Conservation (phyloP, 768 basidiomycete species). For the Pleurotus sapidus region DNA sequence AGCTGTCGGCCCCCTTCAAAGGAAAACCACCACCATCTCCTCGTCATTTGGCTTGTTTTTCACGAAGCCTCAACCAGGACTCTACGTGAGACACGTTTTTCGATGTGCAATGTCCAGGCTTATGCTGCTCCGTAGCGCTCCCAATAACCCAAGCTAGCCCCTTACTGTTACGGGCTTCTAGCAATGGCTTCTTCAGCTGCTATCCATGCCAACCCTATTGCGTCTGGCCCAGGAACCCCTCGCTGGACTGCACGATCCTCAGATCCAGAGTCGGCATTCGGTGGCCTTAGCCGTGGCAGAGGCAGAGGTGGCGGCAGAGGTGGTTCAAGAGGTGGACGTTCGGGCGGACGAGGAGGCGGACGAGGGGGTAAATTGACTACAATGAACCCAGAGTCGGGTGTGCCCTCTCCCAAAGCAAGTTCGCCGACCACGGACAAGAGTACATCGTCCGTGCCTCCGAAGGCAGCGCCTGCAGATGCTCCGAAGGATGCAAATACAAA, state of each 20-base stretch:
- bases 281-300: conserved; percentile 35
- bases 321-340: conserved; percentile 29
- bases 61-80: background rate
- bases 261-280: conserved; percentile 48
- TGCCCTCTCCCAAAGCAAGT: conserved; percentile 13
- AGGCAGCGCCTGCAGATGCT: conserved; percentile 13
- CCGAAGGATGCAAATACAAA: conserved; percentile 19
- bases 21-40: background rate
- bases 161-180: background rate
- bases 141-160: background rate
- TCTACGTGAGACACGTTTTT: conserved; percentile 3
- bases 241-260: conserved; percentile 42
- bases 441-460: conserved; percentile 3
- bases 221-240: conserved; percentile 28
- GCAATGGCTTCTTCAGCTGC: conserved; percentile 11
- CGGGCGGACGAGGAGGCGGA: conserved; percentile 27
- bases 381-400: conserved; percentile 15
- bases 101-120: background rate
- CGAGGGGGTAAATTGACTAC: conserved; percentile 22
- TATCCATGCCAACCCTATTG: conserved; percentile 17
- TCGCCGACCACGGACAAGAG: conserved; percentile 16
- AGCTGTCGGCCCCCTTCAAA: background rate
- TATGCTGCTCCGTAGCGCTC: background rate
- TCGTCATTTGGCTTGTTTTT: background rate
- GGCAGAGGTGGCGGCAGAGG: conserved; percentile 30